Evolutionary conservation across 495 filamentous ascomycete species (phyloP).

Genomic region (Durotheca rogersii): DNA sequence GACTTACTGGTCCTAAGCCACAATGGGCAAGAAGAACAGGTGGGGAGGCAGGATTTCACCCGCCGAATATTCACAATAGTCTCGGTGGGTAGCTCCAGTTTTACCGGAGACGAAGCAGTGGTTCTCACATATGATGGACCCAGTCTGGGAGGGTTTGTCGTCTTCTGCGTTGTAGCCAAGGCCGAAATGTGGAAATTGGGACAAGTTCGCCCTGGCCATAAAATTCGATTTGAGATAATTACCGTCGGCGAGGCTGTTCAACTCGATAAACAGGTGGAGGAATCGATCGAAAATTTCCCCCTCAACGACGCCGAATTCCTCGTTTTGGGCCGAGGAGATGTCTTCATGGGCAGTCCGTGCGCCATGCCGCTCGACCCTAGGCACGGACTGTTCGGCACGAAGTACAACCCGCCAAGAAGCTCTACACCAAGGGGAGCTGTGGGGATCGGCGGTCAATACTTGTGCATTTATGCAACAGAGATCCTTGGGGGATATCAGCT

Average conservation of each 20-base stretch:
- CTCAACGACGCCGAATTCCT: constrained; percentile 36
- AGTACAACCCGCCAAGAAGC: constrained; percentile 60
- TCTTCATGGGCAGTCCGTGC: constrained; percentile 56
- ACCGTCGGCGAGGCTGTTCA: constrained; percentile 50
- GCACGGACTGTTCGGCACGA: constrained; percentile 54
- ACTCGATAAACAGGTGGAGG: constrained; percentile 17
- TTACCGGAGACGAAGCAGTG: constrained; percentile 58
- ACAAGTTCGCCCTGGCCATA: constrained; percentile 61
- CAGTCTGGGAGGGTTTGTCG: constrained; percentile 61
- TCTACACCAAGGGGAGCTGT: constrained; percentile 59
- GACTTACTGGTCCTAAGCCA: constrained; percentile 56
- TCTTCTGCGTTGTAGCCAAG: constrained; percentile 53
- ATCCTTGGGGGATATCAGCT: constrained; percentile 61
- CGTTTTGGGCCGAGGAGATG: constrained; percentile 52
- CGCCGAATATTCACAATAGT: constrained; percentile 60
- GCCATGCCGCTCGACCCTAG: constrained; percentile 56
- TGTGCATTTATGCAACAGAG: constrained; percentile 59
- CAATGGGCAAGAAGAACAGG: constrained; percentile 59
- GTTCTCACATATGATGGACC: constrained; percentile 61
- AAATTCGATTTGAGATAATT: constrained; percentile 47
- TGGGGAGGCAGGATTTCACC: constrained; percentile 61
- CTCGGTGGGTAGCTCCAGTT: constrained; percentile 56
- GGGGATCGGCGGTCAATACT: constrained; percentile 55
- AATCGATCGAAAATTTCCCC: neutral
- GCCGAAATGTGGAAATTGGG: constrained; percentile 61